Evolutionary conservation across 441 rosid genomes (phyloP).

Genomic region (Arabidopsis hybrid): DNA sequence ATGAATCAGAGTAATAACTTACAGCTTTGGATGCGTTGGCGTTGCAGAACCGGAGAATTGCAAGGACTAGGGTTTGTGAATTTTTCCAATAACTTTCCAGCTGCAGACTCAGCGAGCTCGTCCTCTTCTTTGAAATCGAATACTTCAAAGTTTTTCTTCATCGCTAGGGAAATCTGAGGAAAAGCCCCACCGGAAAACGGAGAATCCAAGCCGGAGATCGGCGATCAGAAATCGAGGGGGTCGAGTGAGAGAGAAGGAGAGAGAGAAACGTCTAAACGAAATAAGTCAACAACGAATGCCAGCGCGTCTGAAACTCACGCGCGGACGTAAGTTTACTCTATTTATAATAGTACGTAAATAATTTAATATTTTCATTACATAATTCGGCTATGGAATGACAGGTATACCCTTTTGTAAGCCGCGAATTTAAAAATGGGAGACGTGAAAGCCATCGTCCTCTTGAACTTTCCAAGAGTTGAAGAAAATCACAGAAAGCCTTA

Average conservation of each 20-base stretch:
- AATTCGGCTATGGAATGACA: slow-evolving; percentile 8
- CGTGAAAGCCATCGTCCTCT: slow-evolving; percentile 31
- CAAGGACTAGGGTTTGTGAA: slow-evolving; percentile 68
- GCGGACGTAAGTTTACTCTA: slow-evolving; percentile 21
- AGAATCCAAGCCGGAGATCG: slow-evolving; percentile 29
- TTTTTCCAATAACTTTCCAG: slow-evolving; percentile 55
- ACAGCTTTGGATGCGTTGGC: slow-evolving; percentile 62
- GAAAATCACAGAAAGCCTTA: slow-evolving; percentile 16
- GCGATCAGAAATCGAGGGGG: slow-evolving; percentile 33
- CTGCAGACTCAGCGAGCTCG: slow-evolving; percentile 58
- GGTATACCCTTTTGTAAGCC: slow-evolving; percentile 25
- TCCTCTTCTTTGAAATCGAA: slow-evolving; percentile 79
- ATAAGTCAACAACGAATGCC: slow-evolving; percentile 32
- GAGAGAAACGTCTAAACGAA: slow-evolving; percentile 22
- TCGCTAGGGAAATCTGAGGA: slow-evolving; percentile 35
- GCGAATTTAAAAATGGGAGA: slow-evolving; percentile 19
- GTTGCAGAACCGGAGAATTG: slow-evolving; percentile 52
- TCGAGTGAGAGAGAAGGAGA: slow-evolving; percentile 27
- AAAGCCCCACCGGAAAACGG: slow-evolving; percentile 21
- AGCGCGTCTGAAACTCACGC: slow-evolving; percentile 42
- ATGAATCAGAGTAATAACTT: slow-evolving; percentile 27
- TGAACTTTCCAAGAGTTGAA: slow-evolving; percentile 11
- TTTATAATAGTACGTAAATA: neutral
- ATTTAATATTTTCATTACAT: neutral
- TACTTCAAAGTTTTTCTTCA: slow-evolving; percentile 62